Evolutionary conservation across 2,329 filamentous ascomycete species (phyloP).

Genomic region (Fusarium mexicanum): DNA sequence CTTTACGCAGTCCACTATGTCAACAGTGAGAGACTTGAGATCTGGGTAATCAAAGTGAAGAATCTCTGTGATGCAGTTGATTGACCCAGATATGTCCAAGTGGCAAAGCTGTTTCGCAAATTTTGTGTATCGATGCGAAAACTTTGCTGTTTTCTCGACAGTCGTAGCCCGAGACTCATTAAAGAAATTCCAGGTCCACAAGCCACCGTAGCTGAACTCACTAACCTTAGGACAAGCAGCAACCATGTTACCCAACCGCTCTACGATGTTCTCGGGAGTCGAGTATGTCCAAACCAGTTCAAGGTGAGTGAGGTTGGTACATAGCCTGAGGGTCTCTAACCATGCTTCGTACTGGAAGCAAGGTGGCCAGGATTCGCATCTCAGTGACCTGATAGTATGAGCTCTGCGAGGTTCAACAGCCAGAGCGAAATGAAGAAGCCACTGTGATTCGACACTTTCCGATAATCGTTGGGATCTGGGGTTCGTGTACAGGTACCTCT

Average conservation of each 20-base stretch:
- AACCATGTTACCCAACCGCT: too few species aligned
- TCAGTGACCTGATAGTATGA: not conserved
- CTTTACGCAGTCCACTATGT: not conserved
- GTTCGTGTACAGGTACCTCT: not conserved
- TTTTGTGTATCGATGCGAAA: not conserved
- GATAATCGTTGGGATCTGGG: not conserved
- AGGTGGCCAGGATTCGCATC: not conserved
- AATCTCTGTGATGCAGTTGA: not conserved
- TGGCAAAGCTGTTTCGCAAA: not conserved
- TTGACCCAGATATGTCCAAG: not conserved
- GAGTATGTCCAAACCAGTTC: not conserved
- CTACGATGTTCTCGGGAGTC: too few species aligned
- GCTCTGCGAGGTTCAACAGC: slow-evolving; percentile 9
- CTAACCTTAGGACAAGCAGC: slow-evolving; percentile 8
- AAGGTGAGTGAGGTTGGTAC: slow-evolving; percentile 6
- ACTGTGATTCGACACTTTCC: not conserved
- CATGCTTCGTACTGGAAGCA: not conserved
- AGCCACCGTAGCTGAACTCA: not conserved
- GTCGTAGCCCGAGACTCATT: not conserved
- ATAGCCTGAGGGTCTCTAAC: not conserved
- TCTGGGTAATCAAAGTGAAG: not conserved
- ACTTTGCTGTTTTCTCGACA: not conserved
- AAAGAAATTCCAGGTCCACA: too few species aligned
- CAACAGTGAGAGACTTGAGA: not conserved
- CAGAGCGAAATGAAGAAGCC: slow-evolving; percentile 1